Percentiles rank a stretch among this genome's conserved stretches.
Conservation (phyloP, 495 filamentous ascomycete genomes). For the Sphaerosporella brunnea region DNA sequence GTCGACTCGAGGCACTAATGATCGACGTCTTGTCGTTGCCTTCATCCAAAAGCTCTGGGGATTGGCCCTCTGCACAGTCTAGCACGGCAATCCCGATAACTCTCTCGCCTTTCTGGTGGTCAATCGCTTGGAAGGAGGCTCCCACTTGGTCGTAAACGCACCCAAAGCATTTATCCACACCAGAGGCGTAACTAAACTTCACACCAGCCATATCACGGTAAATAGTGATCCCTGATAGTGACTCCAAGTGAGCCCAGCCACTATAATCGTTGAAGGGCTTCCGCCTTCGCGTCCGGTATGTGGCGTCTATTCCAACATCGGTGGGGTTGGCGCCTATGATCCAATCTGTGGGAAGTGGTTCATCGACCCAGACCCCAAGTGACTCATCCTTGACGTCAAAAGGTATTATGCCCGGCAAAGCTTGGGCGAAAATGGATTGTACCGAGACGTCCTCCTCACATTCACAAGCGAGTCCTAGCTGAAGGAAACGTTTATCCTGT, state of each 20-base stretch:
- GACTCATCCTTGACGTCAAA: conserved; percentile 19
- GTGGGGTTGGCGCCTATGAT: conserved; percentile 10
- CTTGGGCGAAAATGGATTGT: not conserved
- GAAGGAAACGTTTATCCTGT: conserved; percentile 21
- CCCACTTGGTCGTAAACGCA: conserved; percentile 7
- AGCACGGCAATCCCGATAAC: conserved; percentile 18
- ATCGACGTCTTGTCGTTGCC: not conserved
- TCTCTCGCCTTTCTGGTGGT: conserved; percentile 12
- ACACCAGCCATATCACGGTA: conserved; percentile 22
- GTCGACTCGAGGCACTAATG: not conserved
- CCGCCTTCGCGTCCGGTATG: not conserved
- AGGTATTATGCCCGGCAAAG: conserved; percentile 12
- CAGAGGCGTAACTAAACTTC: conserved; percentile 14
- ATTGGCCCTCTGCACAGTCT: conserved; percentile 1
- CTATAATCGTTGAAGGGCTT: conserved; percentile 6
- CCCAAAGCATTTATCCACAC: conserved; percentile 16
- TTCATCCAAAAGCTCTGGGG: conserved; percentile 1
- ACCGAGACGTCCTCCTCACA: not conserved
- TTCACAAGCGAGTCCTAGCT: conserved; percentile 19
- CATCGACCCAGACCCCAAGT: conserved; percentile 18
- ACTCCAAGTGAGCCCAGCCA: conserved; percentile 18
- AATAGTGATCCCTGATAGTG: conserved; percentile 12
- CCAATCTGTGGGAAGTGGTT: conserved; percentile 16
- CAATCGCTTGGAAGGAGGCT: conserved; percentile 15
- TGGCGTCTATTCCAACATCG: not conserved